Conservation (phyloP, 352 stramenopile species). For the Detonula confervacea region DNA sequence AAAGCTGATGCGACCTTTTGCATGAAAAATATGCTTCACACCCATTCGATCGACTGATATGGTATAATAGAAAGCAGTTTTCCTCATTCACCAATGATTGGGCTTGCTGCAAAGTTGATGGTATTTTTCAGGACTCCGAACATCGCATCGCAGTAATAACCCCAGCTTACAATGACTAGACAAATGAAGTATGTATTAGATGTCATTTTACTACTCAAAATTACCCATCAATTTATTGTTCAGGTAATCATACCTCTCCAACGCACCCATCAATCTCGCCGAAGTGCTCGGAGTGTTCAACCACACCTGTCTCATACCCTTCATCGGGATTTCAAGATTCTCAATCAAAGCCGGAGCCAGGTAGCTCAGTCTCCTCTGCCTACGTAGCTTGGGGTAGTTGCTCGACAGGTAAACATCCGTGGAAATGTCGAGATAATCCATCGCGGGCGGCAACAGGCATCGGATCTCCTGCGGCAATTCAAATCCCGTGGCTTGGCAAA, state of each 20-base stretch:
- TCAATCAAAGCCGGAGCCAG: slow-evolving; percentile 68
- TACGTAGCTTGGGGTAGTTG: slow-evolving; percentile 65
- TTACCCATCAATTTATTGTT: slow-evolving; percentile 55
- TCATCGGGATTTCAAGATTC: slow-evolving; percentile 46
- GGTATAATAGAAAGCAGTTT: too few species aligned
- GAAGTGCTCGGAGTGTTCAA: slow-evolving; percentile 57
- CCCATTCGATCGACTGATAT: too few species aligned
- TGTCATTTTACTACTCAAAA: slow-evolving; percentile 59
- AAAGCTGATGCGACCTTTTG: too few species aligned
- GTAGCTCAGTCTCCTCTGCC: slow-evolving; percentile 71
- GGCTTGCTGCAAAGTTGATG: too few species aligned
- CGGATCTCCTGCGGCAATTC: slow-evolving; percentile 38
- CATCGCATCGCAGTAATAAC: too few species aligned
- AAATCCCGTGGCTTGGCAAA: slow-evolving; percentile 51
- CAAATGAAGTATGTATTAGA: too few species aligned
- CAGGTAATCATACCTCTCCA: slow-evolving; percentile 64
- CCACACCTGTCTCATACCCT: slow-evolving; percentile 56
- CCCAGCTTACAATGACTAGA: too few species aligned
- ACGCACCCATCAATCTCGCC: slow-evolving; percentile 43
- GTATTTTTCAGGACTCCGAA: too few species aligned
- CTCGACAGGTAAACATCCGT: slow-evolving; percentile 35
- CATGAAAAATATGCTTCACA: too few species aligned
- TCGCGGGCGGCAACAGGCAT: slow-evolving; percentile 46
- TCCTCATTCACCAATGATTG: too few species aligned
- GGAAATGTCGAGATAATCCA: slow-evolving; percentile 46